Percentiles rank a stretch among this genome's conserved stretches.
Evolutionary conservation across 2,329 filamentous ascomycete genomes (phyloP).

Genomic region (Penicillium sp.): DNA sequence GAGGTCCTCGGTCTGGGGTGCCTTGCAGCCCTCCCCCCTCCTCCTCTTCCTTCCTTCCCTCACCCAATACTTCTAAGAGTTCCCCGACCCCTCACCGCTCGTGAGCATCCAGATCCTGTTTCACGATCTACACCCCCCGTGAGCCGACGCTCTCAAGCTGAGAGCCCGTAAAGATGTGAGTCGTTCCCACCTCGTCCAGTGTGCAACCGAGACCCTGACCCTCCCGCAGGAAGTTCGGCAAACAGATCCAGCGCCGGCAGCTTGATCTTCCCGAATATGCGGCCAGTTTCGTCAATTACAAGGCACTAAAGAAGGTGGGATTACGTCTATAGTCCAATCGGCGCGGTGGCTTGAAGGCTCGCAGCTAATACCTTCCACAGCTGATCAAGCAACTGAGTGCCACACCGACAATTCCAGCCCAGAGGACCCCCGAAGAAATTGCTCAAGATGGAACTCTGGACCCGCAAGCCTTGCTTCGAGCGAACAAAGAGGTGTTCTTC

Average conservation of each 20-base stretch:
- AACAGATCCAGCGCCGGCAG: slow-evolving; percentile 98
- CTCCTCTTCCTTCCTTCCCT: background rate
- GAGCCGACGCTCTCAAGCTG: slow-evolving; percentile 4
- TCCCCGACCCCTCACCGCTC: background rate
- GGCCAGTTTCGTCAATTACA: slow-evolving; percentile 98
- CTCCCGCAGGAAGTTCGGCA: slow-evolving; percentile 89
- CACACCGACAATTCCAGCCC: slow-evolving; percentile 77
- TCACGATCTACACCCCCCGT: background rate
- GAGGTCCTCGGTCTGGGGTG: slow-evolving; percentile 5
- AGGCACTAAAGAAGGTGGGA: slow-evolving; percentile 91
- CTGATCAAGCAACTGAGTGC: slow-evolving; percentile 98
- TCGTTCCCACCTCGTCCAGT: background rate
- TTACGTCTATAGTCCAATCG: background rate
- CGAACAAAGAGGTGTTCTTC: slow-evolving; percentile 98
- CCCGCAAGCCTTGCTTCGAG: slow-evolving; percentile 85
- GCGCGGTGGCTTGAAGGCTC: background rate
- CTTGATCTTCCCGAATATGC: slow-evolving; percentile 99
- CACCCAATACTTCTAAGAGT: background rate
- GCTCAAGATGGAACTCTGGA: slow-evolving; percentile 55
- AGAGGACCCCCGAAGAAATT: slow-evolving; percentile 55
- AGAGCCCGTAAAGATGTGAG: slow-evolving; percentile 17
- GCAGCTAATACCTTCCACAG: slow-evolving; percentile 49
- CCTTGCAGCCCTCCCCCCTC: background rate
- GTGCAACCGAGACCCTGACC: slow-evolving; percentile 1
- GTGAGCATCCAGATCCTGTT: background rate